Evolutionary conservation across 495 filamentous ascomycete species (phyloP), one percentile per base, ranked within the genome.

Genomic region (Polyplosphaeria fusca): DNA sequence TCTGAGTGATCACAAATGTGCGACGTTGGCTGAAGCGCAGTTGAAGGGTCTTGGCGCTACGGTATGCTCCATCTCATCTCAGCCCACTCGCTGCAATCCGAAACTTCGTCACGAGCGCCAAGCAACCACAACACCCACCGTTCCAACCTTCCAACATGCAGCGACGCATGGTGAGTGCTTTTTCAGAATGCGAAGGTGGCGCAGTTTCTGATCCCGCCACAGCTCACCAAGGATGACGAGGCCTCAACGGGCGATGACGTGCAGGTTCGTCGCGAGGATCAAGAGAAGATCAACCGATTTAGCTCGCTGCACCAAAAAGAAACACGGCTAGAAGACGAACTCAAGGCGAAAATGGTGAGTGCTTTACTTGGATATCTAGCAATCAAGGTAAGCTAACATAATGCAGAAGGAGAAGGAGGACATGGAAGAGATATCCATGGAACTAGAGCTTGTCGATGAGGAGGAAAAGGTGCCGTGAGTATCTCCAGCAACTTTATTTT

Each of bases 201-300:
- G 14, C 28, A n/a, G 50, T 12, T 46, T 45, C 52, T 58, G 32
- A 62, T 27, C 4, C 16, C 12, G 4, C 12, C 5, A 14, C 48
- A 98, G 93, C 86, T 98, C 60, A 88, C 88, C 14, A 91, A 86
- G 68, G 93, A 95, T 71, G 93, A 98, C 52, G 93, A 96, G 72
- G 77, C 74, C 58, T 74, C 83, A 12, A 23, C 35, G 3, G 76
- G 80, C 41, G 86, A 92, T 35, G 91, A 96, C 55, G 85, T 88
- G 58, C 86, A 95, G 70, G 93, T 98, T 47, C 86, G 92, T 32
- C 87, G 90, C 62, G 92, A 95, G 65, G 93, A 98, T 69, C 93
- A 98, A 71, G 91, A 98, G 73, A 94, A 91, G 72, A 98, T 98
- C 79, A 98, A 97, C 73, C 86, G 86, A 47, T 98, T 98, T 77